phyloP scores from a whole-genome alignment of 345 rosid species.

The Hirschfeldia incana region DNA sequence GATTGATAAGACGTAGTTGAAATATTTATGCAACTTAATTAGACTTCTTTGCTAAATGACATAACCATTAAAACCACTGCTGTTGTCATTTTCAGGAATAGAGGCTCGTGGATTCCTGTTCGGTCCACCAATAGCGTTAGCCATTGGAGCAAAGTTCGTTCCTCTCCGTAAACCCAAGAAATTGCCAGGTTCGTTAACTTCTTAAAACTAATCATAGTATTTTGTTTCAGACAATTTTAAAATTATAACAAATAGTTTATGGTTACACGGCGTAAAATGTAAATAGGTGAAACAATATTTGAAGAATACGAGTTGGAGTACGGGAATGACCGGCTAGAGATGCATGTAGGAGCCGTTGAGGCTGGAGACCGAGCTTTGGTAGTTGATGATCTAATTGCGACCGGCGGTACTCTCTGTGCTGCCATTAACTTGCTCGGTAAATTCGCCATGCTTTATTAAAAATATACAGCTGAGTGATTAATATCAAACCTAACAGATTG shows the following conservation, averaged over 20 bases:
- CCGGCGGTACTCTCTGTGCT: slow-evolving; percentile 94
- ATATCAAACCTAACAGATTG: slow-evolving; percentile 1
- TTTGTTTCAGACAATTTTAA: neutral
- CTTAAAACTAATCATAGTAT: neutral
- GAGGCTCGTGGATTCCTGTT: slow-evolving; percentile 97
- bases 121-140: slow-evolving; percentile 95
- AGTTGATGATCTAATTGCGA: slow-evolving; percentile 89
- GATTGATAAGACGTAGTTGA: neutral
- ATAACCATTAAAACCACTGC: neutral
- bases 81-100: slow-evolving; percentile 56
- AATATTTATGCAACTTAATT: neutral
- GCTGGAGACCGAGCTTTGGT: slow-evolving; percentile 78
- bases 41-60: slow-evolving; percentile 6
- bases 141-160: slow-evolving; percentile 96
- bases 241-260: slow-evolving; percentile 1
- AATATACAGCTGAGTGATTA: neutral
- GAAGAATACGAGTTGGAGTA: slow-evolving; percentile 86
- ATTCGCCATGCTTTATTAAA: neutral
- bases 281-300: slow-evolving; percentile 75
- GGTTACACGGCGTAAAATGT: slow-evolving; percentile 18
- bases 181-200: slow-evolving; percentile 64
- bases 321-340: slow-evolving; percentile 85
- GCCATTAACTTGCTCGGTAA: slow-evolving; percentile 92
- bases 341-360: slow-evolving; percentile 90
- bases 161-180: slow-evolving; percentile 92